phyloP scores from a whole-genome alignment of 805 yeast species.

The Candida manassasensis region DNA sequence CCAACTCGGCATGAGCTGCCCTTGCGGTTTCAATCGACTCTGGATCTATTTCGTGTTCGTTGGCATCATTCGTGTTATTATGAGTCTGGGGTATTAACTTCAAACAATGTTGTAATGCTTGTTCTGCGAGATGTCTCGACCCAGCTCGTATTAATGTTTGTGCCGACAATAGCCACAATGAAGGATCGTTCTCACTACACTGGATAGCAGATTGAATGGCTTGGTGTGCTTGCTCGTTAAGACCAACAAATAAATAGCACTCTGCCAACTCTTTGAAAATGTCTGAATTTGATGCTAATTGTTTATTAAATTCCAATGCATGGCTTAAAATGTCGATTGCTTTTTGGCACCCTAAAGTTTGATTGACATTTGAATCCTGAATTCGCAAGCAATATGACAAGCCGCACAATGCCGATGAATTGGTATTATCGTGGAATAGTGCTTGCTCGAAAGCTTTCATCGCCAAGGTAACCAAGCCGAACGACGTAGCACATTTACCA shows the following conservation, averaged over 20 bases:
- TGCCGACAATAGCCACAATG: conserved; percentile 46
- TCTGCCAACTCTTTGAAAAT: conserved; percentile 50
- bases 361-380: conserved; percentile 33
- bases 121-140: conserved; percentile 42
- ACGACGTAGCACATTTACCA: conserved; percentile 41
- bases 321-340: conserved; percentile 38
- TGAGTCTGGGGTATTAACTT: conserved; percentile 32
- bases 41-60: conserved; percentile 20
- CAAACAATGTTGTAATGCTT: conserved; percentile 43
- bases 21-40: conserved; percentile 45
- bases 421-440: conserved; percentile 37
- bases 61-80: not conserved
- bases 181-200: conserved; percentile 37
- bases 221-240: conserved; percentile 50
- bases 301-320: conserved; percentile 33
- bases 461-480: conserved; percentile 38
- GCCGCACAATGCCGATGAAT: conserved; percentile 38
- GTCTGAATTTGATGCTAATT: conserved; percentile 31
- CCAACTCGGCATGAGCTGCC: conserved; percentile 51
- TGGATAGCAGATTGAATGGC: conserved; percentile 41
- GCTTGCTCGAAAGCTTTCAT: conserved; percentile 41
- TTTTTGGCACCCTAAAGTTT: conserved; percentile 35
- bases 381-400: conserved; percentile 37
- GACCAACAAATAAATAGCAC: conserved; percentile 43
- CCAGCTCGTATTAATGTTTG: conserved; percentile 43